Percentiles rank a stretch among this genome's conserved stretches.
phyloP scores from a whole-genome alignment of 306 rosid species.

The Cicer arietinum region DNA sequence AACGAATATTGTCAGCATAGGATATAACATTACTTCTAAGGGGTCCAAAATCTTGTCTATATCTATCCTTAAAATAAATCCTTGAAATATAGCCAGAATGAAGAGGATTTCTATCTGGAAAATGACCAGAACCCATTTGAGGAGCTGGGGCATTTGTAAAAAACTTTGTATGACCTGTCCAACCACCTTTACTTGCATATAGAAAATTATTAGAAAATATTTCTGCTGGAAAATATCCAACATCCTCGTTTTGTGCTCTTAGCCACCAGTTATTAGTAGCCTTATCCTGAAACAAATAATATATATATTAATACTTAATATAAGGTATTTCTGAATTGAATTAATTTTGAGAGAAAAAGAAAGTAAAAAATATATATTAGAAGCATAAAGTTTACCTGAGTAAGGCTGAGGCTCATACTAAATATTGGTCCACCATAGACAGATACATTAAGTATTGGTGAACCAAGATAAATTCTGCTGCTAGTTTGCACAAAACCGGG shows the following conservation, averaged over 20 bases:
- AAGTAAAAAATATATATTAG: neutral
- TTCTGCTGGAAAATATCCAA: conserved; percentile 35
- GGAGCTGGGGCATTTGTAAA: neutral
- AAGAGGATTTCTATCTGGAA: neutral
- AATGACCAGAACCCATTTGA: conserved; percentile 32
- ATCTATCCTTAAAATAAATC: neutral
- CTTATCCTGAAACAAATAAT: conserved; percentile 22
- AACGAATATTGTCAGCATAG: neutral
- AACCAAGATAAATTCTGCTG: neutral
- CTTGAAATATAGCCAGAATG: conserved; percentile 1
- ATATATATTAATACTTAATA: no score
- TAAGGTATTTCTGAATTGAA: no score
- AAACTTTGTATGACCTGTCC: neutral
- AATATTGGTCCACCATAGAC: neutral
- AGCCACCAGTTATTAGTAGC: conserved; percentile 21
- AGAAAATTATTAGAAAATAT: neutral
- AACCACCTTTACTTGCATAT: neutral
- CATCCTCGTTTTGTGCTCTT: neutral
- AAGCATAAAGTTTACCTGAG: neutral
- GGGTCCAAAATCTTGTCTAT: neutral
- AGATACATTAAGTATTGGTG: neutral
- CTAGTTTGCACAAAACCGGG: conserved; percentile 31
- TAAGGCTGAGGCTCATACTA: neutral
- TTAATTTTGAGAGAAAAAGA: no score
- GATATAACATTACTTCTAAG: neutral